Conservation (phyloP, 495 filamentous ascomycete species). For the Penicillium longicatenatum region DNA sequence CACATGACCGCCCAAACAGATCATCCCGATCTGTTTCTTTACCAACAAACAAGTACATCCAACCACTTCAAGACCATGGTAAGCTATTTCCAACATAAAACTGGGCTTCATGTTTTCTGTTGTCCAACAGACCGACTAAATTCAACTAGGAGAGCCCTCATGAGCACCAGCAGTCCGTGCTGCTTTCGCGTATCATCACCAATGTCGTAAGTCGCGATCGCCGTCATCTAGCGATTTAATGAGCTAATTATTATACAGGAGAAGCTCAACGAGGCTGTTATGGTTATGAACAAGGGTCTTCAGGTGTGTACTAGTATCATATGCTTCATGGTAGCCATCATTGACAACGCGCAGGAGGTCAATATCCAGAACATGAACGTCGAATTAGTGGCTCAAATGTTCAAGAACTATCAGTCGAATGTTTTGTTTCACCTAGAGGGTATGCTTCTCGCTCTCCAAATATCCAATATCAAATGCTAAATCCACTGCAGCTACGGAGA, state of each 20-base stretch:
- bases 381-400: constrained; percentile 98
- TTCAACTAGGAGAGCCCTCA: constrained; percentile 83
- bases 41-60: background rate
- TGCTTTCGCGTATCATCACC: constrained; percentile 93
- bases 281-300: constrained; percentile 87
- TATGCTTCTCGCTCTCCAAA: constrained; percentile 37
- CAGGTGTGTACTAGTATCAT: constrained; percentile 55
- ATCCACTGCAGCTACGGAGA: constrained; percentile 69
- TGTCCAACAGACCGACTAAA: background rate
- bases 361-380: constrained; percentile 99
- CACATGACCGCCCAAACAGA: constrained; percentile 8
- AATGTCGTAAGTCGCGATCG: constrained; percentile 71
- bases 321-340: background rate
- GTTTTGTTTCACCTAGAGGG: constrained; percentile 97
- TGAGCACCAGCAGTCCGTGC: constrained; percentile 92
- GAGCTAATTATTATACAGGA: constrained; percentile 57
- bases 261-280: constrained; percentile 93
- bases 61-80: constrained; percentile 1
- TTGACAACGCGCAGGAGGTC: constrained; percentile 67
- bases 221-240: background rate
- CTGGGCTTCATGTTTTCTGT: background rate
- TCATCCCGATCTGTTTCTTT: background rate
- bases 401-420: constrained; percentile 99
- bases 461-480: background rate
- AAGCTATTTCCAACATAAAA: background rate